Percentiles rank a stretch among this genome's conserved stretches.
Conservation (phyloP, 352 stramenopile species). For the Globisporangium polare region DNA sequence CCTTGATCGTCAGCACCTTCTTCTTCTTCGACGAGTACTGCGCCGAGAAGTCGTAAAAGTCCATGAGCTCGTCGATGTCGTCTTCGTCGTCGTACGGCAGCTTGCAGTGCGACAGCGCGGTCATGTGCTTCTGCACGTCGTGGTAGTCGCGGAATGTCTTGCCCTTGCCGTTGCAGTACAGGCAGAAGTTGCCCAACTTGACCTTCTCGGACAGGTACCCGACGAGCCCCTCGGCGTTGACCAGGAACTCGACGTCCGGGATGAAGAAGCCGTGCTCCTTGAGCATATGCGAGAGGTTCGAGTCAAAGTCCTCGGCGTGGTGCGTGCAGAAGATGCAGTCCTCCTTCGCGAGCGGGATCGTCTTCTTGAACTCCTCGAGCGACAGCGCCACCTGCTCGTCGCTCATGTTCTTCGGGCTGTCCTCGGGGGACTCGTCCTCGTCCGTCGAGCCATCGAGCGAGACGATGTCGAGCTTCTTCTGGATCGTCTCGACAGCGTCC, state of each 20-base stretch:
- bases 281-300: slow-evolving; percentile 89
- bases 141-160: slow-evolving; percentile 87
- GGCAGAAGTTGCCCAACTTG: slow-evolving; percentile 92
- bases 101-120: slow-evolving; percentile 88
- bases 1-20: slow-evolving; percentile 12
- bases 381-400: slow-evolving; percentile 58
- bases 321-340: slow-evolving; percentile 86
- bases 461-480: slow-evolving; percentile 59
- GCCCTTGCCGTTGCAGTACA: slow-evolving; percentile 93
- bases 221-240: slow-evolving; percentile 88
- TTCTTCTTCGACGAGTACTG: slow-evolving; percentile 62
- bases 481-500: slow-evolving; percentile 54
- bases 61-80: slow-evolving; percentile 85
- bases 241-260: slow-evolving; percentile 91
- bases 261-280: slow-evolving; percentile 95
- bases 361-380: slow-evolving; percentile 78
- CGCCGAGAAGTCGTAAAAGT: slow-evolving; percentile 90
- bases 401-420: slow-evolving; percentile 27
- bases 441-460: slow-evolving; percentile 22
- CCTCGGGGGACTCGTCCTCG: slow-evolving; percentile 10
- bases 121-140: slow-evolving; percentile 96
- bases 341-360: slow-evolving; percentile 62
- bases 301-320: slow-evolving; percentile 55
- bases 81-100: slow-evolving; percentile 88
- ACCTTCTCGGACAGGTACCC: slow-evolving; percentile 95